Percentiles rank a stretch among this genome's conserved stretches.
Evolutionary conservation across 2,329 filamentous ascomycete genomes (phyloP).

Genomic region (Onygenales sp.): DNA sequence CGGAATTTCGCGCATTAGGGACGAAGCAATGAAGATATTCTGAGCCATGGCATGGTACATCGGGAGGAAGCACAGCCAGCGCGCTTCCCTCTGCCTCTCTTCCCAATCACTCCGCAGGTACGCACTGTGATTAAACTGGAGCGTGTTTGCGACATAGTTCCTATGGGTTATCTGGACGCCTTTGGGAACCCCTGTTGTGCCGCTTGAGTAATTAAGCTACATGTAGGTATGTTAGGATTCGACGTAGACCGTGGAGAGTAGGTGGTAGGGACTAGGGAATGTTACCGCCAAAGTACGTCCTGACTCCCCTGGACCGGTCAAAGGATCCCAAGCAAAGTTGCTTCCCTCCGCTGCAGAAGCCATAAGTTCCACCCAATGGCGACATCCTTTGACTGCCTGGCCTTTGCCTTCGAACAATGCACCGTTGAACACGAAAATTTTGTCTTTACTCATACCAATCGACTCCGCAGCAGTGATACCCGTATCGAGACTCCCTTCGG

Average conservation of each 20-base stretch:
- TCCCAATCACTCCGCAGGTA: slow-evolving; percentile 41
- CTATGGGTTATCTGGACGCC: slow-evolving; percentile 73
- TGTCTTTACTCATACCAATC: slow-evolving; percentile 44
- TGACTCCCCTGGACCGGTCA: slow-evolving; percentile 6
- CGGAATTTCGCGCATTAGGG: slow-evolving; percentile 48
- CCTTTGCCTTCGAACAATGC: slow-evolving; percentile 36
- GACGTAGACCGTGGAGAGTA: too few species aligned
- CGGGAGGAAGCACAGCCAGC: slow-evolving; percentile 59
- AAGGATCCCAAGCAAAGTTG: slow-evolving; percentile 54
- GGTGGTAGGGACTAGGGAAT: too few species aligned
- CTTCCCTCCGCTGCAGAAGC: slow-evolving; percentile 42
- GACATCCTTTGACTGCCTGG: slow-evolving; percentile 31
- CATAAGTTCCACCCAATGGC: slow-evolving; percentile 58
- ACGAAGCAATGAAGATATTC: slow-evolving; percentile 56
- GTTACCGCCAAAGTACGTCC: slow-evolving; percentile 45
- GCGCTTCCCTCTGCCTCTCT: slow-evolving; percentile 31
- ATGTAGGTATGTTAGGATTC: too few species aligned
- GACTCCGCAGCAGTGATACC: slow-evolving; percentile 57
- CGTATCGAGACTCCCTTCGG: slow-evolving; percentile 49
- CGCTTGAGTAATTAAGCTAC: slow-evolving; percentile 60
- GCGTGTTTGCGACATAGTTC: slow-evolving; percentile 64
- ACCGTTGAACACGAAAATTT: slow-evolving; percentile 59
- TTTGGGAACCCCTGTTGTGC: slow-evolving; percentile 75
- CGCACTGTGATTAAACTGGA: slow-evolving; percentile 46
- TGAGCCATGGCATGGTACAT: slow-evolving; percentile 70